phyloP scores from a whole-genome alignment of 2,329 filamentous ascomycete genomes.

The Tolypocladium tundrense region DNA sequence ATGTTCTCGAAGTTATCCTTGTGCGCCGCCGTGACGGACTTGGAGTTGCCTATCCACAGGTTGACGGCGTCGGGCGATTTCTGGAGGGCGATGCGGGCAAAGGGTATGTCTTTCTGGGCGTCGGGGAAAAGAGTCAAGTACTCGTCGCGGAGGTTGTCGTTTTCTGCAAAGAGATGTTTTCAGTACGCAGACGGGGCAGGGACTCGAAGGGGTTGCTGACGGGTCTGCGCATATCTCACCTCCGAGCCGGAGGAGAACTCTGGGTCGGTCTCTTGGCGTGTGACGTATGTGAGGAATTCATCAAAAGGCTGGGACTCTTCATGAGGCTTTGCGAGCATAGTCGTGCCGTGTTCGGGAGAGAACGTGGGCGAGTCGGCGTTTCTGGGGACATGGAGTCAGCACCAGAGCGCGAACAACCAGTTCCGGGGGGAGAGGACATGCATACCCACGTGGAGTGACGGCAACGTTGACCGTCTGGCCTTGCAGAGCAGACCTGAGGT shows the following conservation, averaged over 20 bases:
- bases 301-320: slow-evolving; percentile 55
- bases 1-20: slow-evolving; percentile 82
- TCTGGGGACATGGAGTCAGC: slow-evolving; percentile 9
- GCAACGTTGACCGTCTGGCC: slow-evolving; percentile 60
- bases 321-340: slow-evolving; percentile 60
- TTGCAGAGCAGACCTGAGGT: slow-evolving; percentile 44
- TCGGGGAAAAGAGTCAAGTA: slow-evolving; percentile 54
- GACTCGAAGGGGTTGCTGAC: slow-evolving; percentile 28
- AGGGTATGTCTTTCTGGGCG: slow-evolving; percentile 55
- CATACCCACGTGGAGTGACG: slow-evolving; percentile 61
- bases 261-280: slow-evolving; percentile 39
- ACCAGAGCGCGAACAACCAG: background rate
- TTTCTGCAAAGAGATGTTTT: slow-evolving; percentile 38
- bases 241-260: slow-evolving; percentile 25
- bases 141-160: slow-evolving; percentile 70
- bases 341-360: slow-evolving; percentile 13
- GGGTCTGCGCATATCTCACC: slow-evolving; percentile 66
- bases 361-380: slow-evolving; percentile 27
- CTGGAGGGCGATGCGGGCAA: slow-evolving; percentile 61
- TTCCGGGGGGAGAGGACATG: background rate
- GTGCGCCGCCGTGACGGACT: slow-evolving; percentile 61
- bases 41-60: slow-evolving; percentile 70
- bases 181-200: background rate
- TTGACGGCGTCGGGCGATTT: slow-evolving; percentile 65
- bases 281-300: slow-evolving; percentile 51